Percentiles rank a stretch among this genome's conserved stretches.
Conservation (phyloP, 2,329 filamentous ascomycete genomes). For the Penicillium sp. region DNA sequence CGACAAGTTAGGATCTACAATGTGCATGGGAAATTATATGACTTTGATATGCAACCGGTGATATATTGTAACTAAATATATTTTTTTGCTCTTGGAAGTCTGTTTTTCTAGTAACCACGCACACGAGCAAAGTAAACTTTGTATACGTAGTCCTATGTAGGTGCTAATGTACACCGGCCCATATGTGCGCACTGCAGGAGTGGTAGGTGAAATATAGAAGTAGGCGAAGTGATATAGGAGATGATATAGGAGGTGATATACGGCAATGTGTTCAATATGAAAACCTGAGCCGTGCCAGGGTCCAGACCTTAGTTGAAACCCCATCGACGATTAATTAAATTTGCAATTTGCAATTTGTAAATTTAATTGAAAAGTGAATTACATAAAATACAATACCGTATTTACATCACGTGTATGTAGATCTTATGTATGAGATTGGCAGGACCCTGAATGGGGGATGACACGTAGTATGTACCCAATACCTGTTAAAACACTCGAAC, state of each 20-base stretch:
- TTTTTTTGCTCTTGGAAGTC: background rate
- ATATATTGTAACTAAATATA: background rate
- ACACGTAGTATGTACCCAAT: background rate
- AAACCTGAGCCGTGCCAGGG: background rate
- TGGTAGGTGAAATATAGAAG: background rate
- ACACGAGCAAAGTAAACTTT: background rate
- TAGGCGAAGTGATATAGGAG: background rate
- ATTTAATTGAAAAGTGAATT: background rate
- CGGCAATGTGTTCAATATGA: background rate
- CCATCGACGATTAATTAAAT: background rate
- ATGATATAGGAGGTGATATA: too few relatives aligned
- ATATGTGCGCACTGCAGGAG: background rate
- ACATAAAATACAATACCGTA: background rate
- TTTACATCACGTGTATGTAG: background rate
- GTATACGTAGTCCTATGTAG: background rate
- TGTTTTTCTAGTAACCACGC: background rate
- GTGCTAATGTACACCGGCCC: background rate
- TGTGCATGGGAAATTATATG: background rate
- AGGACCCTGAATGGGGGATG: background rate
- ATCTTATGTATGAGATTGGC: background rate
- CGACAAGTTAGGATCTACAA: conserved; percentile 1
- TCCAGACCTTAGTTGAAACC: background rate
- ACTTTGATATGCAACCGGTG: background rate
- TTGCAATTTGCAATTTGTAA: background rate
- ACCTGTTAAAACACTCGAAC: background rate